These are phyloP conservation scores for Chaetomium tenue DNA, from an alignment of 495 filamentous ascomycete genomes.

Conservation along the genomic window DNA sequence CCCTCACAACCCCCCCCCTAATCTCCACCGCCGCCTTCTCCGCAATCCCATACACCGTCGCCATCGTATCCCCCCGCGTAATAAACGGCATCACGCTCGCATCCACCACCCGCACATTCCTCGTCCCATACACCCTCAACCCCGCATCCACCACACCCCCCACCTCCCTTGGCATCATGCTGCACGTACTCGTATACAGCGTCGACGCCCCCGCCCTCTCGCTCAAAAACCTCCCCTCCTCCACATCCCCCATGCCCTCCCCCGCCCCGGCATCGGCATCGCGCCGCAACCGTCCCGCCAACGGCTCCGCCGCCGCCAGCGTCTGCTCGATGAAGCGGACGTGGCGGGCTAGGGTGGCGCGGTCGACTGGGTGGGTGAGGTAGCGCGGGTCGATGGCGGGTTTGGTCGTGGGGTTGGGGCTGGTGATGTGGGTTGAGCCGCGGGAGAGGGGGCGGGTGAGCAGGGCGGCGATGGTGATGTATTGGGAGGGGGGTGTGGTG, in stretches of 20 bases:
- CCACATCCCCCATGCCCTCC: slow-evolving; percentile 14
- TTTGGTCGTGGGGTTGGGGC: neutral
- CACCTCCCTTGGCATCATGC: slow-evolving; percentile 31
- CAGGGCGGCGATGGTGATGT: slow-evolving; percentile 29
- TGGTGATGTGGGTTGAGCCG: slow-evolving; percentile 53
- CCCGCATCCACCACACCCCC: slow-evolving; percentile 19
- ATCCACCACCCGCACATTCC: slow-evolving; percentile 11
- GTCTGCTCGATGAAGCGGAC: slow-evolving; percentile 32
- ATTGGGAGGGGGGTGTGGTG: neutral
- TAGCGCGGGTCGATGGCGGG: slow-evolving; percentile 52
- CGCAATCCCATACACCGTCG: slow-evolving; percentile 13
- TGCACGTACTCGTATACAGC: slow-evolving; percentile 32
- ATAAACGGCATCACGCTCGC: slow-evolving; percentile 13
- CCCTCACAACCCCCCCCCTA: slow-evolving; percentile 6
- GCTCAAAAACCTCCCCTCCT: slow-evolving; percentile 28
- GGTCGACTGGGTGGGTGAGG: slow-evolving; percentile 51
- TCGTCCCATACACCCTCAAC: slow-evolving; percentile 19
- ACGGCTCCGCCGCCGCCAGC: slow-evolving; percentile 37
- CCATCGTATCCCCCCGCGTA: neutral
- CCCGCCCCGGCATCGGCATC: neutral
- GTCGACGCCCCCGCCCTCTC: slow-evolving; percentile 27
- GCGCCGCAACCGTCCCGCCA: slow-evolving; percentile 20
- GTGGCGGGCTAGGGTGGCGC: slow-evolving; percentile 43
- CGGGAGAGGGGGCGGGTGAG: slow-evolving; percentile 50
- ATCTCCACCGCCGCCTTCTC: slow-evolving; percentile 13